Evolutionary conservation across 2,329 filamentous ascomycete species (phyloP).

Genomic region (Myriangium duriaei): DNA sequence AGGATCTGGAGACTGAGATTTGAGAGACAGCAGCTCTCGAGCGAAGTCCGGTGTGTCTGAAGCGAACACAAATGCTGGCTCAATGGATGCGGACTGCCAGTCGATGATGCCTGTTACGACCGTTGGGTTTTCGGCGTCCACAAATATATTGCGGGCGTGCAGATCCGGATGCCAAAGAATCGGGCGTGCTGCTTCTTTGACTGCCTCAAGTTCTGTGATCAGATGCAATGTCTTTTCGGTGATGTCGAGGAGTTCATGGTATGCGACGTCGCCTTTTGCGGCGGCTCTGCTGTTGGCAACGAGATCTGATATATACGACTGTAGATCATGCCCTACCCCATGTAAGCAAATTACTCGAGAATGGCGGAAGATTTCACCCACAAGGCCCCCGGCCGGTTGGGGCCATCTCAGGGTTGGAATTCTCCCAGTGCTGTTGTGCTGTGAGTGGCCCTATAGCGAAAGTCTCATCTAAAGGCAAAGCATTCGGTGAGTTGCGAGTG

Average conservation of each 20-base stretch:
- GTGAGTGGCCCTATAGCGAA: slow-evolving; percentile 6
- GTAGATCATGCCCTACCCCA: too few relatives aligned
- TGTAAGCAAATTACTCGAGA: slow-evolving; percentile 1
- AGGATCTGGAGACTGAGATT: too few relatives aligned
- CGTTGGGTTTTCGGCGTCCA: slow-evolving; percentile 19
- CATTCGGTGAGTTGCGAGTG: too few relatives aligned
- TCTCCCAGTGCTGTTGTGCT: slow-evolving; percentile 1
- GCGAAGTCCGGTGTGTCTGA: slow-evolving; percentile 14
- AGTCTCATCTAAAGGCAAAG: too few relatives aligned
- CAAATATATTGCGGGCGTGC: slow-evolving; percentile 25
- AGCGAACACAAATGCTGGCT: slow-evolving; percentile 14
- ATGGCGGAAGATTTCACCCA: background rate
- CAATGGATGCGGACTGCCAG: slow-evolving; percentile 20
- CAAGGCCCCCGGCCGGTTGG: slow-evolving; percentile 1
- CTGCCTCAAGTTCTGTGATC: too few relatives aligned
- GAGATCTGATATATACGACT: background rate
- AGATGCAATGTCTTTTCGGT: too few relatives aligned
- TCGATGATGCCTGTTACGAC: slow-evolving; percentile 23
- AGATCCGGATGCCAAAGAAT: slow-evolving; percentile 23
- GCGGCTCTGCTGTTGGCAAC: too few relatives aligned
- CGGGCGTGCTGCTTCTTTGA: too few relatives aligned
- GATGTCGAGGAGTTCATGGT: too few relatives aligned
- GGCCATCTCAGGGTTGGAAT: too few relatives aligned
- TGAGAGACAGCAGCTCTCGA: too few relatives aligned
- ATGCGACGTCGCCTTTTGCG: too few relatives aligned